Conservation (phyloP, 306 rosid species). For the Rosa rugosa region DNA sequence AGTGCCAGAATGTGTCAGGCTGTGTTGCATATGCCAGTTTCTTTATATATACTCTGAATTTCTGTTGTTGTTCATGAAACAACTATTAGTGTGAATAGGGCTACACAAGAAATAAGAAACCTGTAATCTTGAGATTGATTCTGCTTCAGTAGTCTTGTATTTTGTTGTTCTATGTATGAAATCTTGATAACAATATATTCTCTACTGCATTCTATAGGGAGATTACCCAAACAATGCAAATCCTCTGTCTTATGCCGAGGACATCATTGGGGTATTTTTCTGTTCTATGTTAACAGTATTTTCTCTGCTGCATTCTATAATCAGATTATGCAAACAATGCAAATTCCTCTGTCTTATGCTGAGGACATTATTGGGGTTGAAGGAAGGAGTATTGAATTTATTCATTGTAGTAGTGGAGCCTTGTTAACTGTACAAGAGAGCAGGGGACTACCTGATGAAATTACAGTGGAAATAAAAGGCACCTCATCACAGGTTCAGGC, state of each 20-base stretch:
- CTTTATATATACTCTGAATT: not conserved
- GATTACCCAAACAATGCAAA: too few species aligned
- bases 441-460: slow-evolving; percentile 84
- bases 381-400: slow-evolving; percentile 86
- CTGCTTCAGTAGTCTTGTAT: too few species aligned
- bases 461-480: slow-evolving; percentile 93
- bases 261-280: too few species aligned
- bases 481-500: slow-evolving; percentile 82
- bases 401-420: slow-evolving; percentile 92
- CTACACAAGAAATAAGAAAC: too few species aligned
- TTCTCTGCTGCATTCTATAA: slow-evolving; percentile 14
- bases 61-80: too few species aligned
- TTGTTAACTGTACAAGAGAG: slow-evolving; percentile 88
- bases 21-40: not conserved
- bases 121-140: too few species aligned
- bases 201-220: too few species aligned
- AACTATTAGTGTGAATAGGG: too few species aligned
- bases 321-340: slow-evolving; percentile 95
- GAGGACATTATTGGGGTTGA: slow-evolving; percentile 95
- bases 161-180: too few species aligned
- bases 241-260: too few species aligned
- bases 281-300: too few species aligned
- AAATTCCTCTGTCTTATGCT: slow-evolving; percentile 90
- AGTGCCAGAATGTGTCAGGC: not conserved
- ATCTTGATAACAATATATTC: too few species aligned